Base-by-base conservation (phyloP, 1,284 basidiomycete species). In the Porogramme epimiltina region DNA sequence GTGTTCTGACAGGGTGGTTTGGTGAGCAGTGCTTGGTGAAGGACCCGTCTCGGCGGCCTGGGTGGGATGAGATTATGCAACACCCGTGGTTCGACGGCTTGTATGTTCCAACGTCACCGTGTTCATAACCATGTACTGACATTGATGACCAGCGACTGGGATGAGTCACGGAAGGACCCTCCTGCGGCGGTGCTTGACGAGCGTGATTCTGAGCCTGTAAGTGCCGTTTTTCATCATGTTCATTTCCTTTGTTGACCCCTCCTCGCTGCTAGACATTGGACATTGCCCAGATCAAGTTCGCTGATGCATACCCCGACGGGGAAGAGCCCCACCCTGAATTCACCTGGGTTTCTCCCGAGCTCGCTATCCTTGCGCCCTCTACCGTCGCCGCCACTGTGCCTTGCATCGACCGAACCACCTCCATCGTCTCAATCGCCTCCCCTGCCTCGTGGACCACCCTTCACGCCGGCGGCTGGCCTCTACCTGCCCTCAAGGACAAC, bases 11-110 rank as follows among this genome's bases (percentile, higher is more conserved):
- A 8, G 5, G 4, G 20, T 34, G 8, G 23, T 24, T 31, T 5
- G 31, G 15, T 15, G 24, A 25, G 16, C 46, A 65, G 62, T 58
- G 66, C 40, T 54, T 68, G 4, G 45, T 45, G n/a, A 62, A 59
- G 52, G 55, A 66, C 33, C 53, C 56, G 11, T n/a, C 15, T 6
- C 48, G 40, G 39, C 54, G 65, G 2, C 51, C 59, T 9, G 55
- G 51, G 3, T 54, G 64, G 47, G 53, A 49, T 10, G 48, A 61
- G 28, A 56, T 65, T 47, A 66, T 65, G 40, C 39, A 38, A 4
- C 64, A 65, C 41, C 41, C 54, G 1, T 64, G 52, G 56, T 63
- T 66, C 42, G 39, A 45, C 5, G 19, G 31, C 2, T 45, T 61
- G 65, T 66, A 38, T 42, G 59, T 51, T 1, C 10, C n/a, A 1